Conservation (phyloP, 2,329 filamentous ascomycete species). For the Colletotrichum viniferum region DNA sequence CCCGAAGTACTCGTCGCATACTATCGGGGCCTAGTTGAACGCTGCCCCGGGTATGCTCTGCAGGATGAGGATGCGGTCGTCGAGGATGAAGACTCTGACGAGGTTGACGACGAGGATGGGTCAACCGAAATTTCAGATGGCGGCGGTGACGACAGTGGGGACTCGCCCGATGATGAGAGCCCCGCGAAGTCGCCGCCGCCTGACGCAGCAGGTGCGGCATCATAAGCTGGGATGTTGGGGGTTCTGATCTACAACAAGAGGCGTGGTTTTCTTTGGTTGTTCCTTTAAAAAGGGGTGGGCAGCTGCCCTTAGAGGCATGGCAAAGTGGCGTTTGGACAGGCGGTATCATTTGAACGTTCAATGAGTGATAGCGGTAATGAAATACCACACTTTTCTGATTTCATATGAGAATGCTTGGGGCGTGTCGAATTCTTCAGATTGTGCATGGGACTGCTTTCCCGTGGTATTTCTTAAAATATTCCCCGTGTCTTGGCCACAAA, state of each 20-base stretch:
- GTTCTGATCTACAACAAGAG: background rate
- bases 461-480: background rate
- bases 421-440: background rate
- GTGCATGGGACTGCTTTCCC: background rate
- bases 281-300: slow-evolving; percentile 15
- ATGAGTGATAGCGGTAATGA: slow-evolving; percentile 20
- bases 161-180: slow-evolving; percentile 20
- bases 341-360: background rate
- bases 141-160: slow-evolving; percentile 23
- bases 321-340: slow-evolving; percentile 16
- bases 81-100: slow-evolving; percentile 34
- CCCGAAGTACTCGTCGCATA: slow-evolving; percentile 94
- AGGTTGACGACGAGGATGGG: slow-evolving; percentile 38
- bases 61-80: slow-evolving; percentile 40
- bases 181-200: slow-evolving; percentile 5
- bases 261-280: background rate
- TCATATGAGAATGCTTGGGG: background rate
- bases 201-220: background rate
- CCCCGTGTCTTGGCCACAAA: background rate
- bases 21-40: slow-evolving; percentile 83
- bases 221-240: background rate
- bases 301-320: slow-evolving; percentile 17
- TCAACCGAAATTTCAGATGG: slow-evolving; percentile 32
- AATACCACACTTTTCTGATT: slow-evolving; percentile 12
- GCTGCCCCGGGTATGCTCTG: slow-evolving; percentile 60